Evolutionary conservation across 202 grass and related monocot species (phyloP), one percentile per base, ranked within the genome.

Genomic region (Saccharum hybrid): DNA sequence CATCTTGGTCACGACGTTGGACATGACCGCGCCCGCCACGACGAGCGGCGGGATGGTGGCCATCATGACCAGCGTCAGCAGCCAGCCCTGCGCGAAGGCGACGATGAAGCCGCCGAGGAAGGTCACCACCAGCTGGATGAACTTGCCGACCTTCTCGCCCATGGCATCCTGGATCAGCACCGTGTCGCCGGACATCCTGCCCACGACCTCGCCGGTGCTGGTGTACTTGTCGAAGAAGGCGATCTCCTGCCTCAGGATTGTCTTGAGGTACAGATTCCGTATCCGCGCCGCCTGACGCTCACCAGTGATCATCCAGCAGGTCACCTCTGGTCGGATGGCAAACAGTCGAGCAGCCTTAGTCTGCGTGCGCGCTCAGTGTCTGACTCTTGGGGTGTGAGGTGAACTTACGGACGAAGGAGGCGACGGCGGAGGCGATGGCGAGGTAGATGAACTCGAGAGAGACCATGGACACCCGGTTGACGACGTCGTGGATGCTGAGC

Each of bases 121-220:
- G 5, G 90, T 93, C 13, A 92, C 76, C 39, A 91, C 85, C 15
- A 97, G 39, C 86, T 97, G 94, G 77, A 93, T 76, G 84, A 97
- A 97, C 80, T 97, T 97, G 22, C 88, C 94, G 78, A 98, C 95
- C 92, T 98, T 98, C 76, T 98, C 95, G 7, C 95, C 96, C 96
- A 98, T 95, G 90, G 96, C 96, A 66, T 97, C 95, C 70, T 97
- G 95, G 84, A 97, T 97, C 5, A 94, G 79, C 16, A 98, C 95
- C 2, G 95, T 98, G 80, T 98, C 96, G 0, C 96, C 96, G 11
- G 96, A 98, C 96, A 98, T 98, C 74, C 96, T 84, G 57, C 91
- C 96, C 7, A 98, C 90, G 8, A 98, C 92, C 81, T 98, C 96
- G 72, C 96, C 96, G 18, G 96, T 98, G 82, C 70, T 98, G 48